phyloP scores from a whole-genome alignment of 2,329 filamentous ascomycete species.

The Monosporascus sp. region DNA sequence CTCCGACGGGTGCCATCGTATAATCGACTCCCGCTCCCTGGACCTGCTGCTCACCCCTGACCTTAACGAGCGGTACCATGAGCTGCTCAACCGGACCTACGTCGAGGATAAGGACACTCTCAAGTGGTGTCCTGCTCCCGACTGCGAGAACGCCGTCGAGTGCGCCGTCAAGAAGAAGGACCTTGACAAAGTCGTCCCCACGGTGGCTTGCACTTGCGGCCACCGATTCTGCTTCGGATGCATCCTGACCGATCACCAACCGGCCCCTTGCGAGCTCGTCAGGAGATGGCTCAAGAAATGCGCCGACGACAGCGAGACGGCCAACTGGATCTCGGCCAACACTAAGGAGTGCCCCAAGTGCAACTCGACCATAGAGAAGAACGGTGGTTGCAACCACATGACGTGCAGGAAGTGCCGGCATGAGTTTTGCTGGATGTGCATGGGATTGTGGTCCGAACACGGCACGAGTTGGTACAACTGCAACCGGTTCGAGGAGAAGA shows the following conservation, averaged over 20 bases:
- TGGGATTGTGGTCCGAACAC: slow-evolving; percentile 98
- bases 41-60: slow-evolving; percentile 64
- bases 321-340: slow-evolving; percentile 98
- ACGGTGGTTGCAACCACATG: slow-evolving; percentile 45
- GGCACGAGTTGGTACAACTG: slow-evolving; percentile 99
- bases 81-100: slow-evolving; percentile 86
- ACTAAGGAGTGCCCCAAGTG: slow-evolving; percentile 98
- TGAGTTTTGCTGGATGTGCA: slow-evolving; percentile 95
- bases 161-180: slow-evolving; percentile 86
- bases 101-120: slow-evolving; percentile 94
- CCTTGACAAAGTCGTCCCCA: slow-evolving; percentile 78
- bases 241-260: slow-evolving; percentile 83
- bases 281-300: slow-evolving; percentile 98
- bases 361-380: slow-evolving; percentile 97
- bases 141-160: slow-evolving; percentile 89
- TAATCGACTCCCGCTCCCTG: slow-evolving; percentile 86
- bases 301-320: slow-evolving; percentile 95
- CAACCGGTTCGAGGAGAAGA: slow-evolving; percentile 95
- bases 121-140: slow-evolving; percentile 98
- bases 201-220: slow-evolving; percentile 78
- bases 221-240: slow-evolving; percentile 96
- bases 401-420: slow-evolving; percentile 31
- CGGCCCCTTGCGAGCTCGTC: slow-evolving; percentile 83
- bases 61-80: slow-evolving; percentile 63
- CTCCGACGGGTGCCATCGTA: slow-evolving; percentile 76